Evolutionary conservation across 306 rosid species (phyloP).

Genomic region (Vigna radiata): DNA sequence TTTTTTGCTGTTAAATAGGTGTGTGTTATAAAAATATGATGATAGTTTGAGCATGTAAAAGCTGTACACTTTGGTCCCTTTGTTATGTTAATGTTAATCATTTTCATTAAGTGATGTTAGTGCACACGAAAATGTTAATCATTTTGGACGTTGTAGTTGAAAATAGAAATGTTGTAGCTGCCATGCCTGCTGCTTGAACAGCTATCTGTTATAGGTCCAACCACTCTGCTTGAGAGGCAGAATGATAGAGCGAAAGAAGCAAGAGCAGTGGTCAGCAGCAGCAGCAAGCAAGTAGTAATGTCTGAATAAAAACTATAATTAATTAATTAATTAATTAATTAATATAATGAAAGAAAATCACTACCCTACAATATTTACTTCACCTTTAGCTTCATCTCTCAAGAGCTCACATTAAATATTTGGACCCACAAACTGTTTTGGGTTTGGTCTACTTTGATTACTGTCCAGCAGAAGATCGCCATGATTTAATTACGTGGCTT

Average conservation of each 20-base stretch:
- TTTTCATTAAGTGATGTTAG: background rate
- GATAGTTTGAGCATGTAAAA: background rate
- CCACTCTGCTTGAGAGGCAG: constrained; percentile 1
- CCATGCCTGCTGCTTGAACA: constrained; percentile 7
- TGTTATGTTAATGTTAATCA: background rate
- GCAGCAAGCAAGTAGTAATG: background rate
- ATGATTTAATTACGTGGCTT: constrained; percentile 24
- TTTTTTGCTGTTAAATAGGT: background rate
- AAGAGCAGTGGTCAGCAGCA: background rate
- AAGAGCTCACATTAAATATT: constrained; percentile 17
- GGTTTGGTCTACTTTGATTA: constrained; percentile 28
- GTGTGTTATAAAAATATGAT: background rate
- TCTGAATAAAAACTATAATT: background rate
- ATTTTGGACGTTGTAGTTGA: too few species aligned
- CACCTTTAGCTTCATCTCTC: background rate
- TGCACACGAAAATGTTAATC: too few species aligned
- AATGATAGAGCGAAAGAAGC: constrained; percentile 6
- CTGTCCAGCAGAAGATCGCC: constrained; percentile 12
- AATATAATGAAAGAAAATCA: background rate
- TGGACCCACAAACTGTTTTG: constrained; percentile 27
- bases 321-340: background rate
- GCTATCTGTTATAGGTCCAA: background rate
- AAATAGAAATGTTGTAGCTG: background rate
- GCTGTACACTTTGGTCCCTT: background rate
- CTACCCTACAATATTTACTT: background rate